Evolutionary conservation across 371 early-diverging fungal genomes (phyloP).

Genomic region (Mortierella sp.): DNA sequence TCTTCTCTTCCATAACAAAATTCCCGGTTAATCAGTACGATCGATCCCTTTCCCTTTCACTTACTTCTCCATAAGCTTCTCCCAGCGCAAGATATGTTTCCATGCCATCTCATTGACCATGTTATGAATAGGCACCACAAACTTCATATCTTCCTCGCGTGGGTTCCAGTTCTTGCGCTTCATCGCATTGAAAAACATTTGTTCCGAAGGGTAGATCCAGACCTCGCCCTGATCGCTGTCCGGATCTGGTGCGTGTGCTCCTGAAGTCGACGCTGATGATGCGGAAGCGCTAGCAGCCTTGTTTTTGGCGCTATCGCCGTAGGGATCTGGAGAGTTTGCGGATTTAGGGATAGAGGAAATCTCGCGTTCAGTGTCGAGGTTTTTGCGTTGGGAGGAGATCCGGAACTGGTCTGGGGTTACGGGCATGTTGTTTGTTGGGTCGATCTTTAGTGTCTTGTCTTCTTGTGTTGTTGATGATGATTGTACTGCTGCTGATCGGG

Average conservation of each 20-base stretch:
- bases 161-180: conserved; percentile 91
- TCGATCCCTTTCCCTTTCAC: neutral
- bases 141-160: conserved; percentile 76
- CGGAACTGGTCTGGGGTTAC: conserved; percentile 72
- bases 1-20: neutral
- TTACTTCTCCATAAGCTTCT: conserved; percentile 75
- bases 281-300: conserved; percentile 6
- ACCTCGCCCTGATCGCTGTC: conserved; percentile 63
- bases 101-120: conserved; percentile 95
- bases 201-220: conserved; percentile 98
- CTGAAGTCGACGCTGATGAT: conserved; percentile 14
- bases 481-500: conserved; percentile 46
- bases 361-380: conserved; percentile 75
- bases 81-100: conserved; percentile 94
- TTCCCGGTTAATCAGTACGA: neutral
- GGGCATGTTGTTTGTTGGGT: conserved; percentile 86
- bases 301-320: conserved; percentile 58
- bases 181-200: conserved; percentile 96
- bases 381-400: conserved; percentile 67
- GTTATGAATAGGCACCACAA: conserved; percentile 91
- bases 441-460: conserved; percentile 59
- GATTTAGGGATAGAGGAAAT: conserved; percentile 81
- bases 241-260: conserved; percentile 46
- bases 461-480: conserved; percentile 54
- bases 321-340: conserved; percentile 41